phyloP scores from a whole-genome alignment of 306 rosid species.

The Casuarina cunninghamiana region DNA sequence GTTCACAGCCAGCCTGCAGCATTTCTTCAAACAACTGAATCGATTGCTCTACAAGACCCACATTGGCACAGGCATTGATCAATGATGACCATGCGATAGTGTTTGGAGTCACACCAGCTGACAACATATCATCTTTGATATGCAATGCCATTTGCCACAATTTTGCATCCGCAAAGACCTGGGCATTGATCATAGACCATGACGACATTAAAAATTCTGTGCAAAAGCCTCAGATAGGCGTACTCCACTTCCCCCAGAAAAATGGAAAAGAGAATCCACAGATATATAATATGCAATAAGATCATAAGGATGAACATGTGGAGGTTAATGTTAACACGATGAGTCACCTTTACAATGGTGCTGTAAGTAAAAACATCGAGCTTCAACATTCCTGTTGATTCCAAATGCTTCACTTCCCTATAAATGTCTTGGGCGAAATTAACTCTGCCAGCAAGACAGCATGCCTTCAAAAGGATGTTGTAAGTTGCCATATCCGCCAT shows the following conservation, averaged over 20 bases:
- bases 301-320: not conserved
- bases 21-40: slow-evolving; percentile 87
- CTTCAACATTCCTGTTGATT: slow-evolving; percentile 71
- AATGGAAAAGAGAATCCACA: slow-evolving; percentile 17
- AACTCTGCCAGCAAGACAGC: slow-evolving; percentile 92
- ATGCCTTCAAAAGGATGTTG: slow-evolving; percentile 89
- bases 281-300: slow-evolving; percentile 18
- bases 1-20: slow-evolving; percentile 80
- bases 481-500: slow-evolving; percentile 80
- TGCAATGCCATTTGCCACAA: slow-evolving; percentile 86
- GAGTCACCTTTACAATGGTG: slow-evolving; percentile 84
- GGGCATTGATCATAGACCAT: slow-evolving; percentile 40
- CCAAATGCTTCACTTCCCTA: slow-evolving; percentile 74
- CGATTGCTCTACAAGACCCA: slow-evolving; percentile 87
- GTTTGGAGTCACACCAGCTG: slow-evolving; percentile 80
- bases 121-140: slow-evolving; percentile 82
- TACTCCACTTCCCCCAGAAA: not conserved
- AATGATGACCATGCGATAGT: slow-evolving; percentile 86
- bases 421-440: slow-evolving; percentile 86
- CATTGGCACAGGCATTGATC: slow-evolving; percentile 93
- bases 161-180: slow-evolving; percentile 88
- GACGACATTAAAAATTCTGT: slow-evolving; percentile 20
- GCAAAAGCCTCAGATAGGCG: slow-evolving; percentile 3
- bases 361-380: slow-evolving; percentile 96
- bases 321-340: slow-evolving; percentile 11